These are phyloP conservation scores for Ceratobasidium sp. DNA, from an alignment of 1,284 basidiomycete genomes.

Conservation along the genomic window DNA sequence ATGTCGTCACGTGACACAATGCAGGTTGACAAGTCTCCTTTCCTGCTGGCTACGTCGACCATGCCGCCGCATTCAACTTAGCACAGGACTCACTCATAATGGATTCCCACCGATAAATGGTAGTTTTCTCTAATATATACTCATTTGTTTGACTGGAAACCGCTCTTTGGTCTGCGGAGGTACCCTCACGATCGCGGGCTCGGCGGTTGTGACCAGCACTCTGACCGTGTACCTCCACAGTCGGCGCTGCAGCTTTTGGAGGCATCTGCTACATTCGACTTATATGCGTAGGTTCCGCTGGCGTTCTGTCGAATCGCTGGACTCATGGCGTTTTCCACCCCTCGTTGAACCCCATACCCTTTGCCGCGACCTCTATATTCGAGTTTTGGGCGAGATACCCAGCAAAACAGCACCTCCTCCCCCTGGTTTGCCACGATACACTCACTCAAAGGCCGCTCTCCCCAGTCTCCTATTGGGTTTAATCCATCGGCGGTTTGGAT, in stretches of 20 bases:
- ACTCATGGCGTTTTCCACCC: not conserved
- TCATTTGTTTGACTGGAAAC: too few species aligned
- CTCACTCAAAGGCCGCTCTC: too few species aligned
- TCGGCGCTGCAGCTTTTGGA: slow-evolving; percentile 3
- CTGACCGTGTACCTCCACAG: slow-evolving; percentile 22
- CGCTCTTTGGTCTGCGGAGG: not conserved
- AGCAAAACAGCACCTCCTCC: not conserved
- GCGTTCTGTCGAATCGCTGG: not conserved
- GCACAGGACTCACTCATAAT: too few species aligned
- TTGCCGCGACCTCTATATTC: slow-evolving; percentile 3
- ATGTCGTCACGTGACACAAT: too few species aligned
- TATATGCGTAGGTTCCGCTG: slow-evolving; percentile 31
- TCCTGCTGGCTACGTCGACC: too few species aligned
- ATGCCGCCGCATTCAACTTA: too few species aligned
- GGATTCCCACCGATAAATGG: too few species aligned
- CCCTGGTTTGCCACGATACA: too few species aligned
- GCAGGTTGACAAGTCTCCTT: too few species aligned
- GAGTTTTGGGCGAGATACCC: not conserved
- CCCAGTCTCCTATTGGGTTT: too few species aligned
- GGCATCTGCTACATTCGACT: not conserved
- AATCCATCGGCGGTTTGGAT: too few species aligned
- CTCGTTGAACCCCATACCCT: not conserved
- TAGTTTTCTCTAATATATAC: too few species aligned
- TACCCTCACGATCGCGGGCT: slow-evolving; percentile 9
- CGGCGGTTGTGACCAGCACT: not conserved